Conservation (phyloP, 2,329 filamentous ascomycete genomes). For the Tolypocladium capitatum region DNA sequence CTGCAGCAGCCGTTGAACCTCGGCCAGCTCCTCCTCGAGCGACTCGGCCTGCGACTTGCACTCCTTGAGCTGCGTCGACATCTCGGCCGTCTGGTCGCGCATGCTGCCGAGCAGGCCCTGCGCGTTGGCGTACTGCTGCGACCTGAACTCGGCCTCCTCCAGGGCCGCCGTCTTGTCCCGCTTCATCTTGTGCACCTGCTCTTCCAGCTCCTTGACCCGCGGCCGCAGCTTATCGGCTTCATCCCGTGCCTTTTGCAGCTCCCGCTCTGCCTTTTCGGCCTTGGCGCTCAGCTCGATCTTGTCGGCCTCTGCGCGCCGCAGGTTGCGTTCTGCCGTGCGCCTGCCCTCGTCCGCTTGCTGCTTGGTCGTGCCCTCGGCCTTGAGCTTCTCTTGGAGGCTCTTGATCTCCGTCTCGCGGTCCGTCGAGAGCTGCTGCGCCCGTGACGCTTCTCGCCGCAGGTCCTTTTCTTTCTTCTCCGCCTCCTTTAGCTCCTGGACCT, state of each 20-base stretch:
- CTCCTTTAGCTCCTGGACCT: conserved; percentile 49
- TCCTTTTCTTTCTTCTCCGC: conserved; percentile 76
- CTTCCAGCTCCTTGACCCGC: conserved; percentile 54
- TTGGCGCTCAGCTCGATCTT: conserved; percentile 65
- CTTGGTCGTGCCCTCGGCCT: conserved; percentile 58
- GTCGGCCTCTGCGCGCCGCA: conserved; percentile 64
- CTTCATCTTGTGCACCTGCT: conserved; percentile 53
- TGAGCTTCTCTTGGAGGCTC: conserved; percentile 63
- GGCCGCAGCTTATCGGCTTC: conserved; percentile 56
- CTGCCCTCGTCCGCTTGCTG: conserved; percentile 69
- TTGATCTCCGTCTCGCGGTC: conserved; percentile 72
- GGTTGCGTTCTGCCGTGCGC: conserved; percentile 59
- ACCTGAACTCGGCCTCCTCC: conserved; percentile 74
- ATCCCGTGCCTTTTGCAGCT: conserved; percentile 59
- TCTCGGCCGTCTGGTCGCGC: conserved; percentile 81
- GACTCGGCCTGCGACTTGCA: conserved; percentile 68
- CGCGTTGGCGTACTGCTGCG: conserved; percentile 71
- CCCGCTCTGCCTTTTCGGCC: conserved; percentile 56
- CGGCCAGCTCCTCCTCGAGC: conserved; percentile 81
- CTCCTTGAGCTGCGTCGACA: conserved; percentile 86
- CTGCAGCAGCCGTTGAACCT: conserved; percentile 72
- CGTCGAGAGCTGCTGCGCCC: conserved; percentile 53
- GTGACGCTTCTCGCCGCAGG: conserved; percentile 58
- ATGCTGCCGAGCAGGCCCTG: conserved; percentile 81
- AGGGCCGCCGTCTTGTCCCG: conserved; percentile 54